Conservation (phyloP, 2,329 filamentous ascomycete species). For the Fusarium sp. region DNA sequence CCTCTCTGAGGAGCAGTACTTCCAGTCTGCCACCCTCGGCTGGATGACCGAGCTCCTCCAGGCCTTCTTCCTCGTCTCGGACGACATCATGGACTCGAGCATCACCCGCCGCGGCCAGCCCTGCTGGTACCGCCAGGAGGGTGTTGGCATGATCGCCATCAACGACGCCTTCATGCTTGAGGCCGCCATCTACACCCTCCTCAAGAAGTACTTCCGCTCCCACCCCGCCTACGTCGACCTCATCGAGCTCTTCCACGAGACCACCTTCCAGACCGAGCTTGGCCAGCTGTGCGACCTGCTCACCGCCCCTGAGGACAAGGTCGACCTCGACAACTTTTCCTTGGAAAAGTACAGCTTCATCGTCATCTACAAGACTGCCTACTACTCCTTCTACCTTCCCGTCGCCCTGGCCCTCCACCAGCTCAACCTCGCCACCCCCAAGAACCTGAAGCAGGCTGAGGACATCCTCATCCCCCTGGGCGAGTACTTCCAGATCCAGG, state of each 20-base stretch:
- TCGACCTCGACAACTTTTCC: slow-evolving; percentile 95
- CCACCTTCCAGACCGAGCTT: slow-evolving; percentile 92
- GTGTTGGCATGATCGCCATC: slow-evolving; percentile 96
- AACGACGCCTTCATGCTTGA: slow-evolving; percentile 99
- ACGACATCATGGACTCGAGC: slow-evolving; percentile 98
- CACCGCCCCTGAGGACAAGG: slow-evolving; percentile 92
- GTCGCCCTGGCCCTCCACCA: slow-evolving; percentile 91
- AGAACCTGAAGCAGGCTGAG: slow-evolving; percentile 90
- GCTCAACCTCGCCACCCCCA: slow-evolving; percentile 83
- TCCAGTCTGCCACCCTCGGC: slow-evolving; percentile 86
- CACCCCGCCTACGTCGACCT: slow-evolving; percentile 92
- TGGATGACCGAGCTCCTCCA: slow-evolving; percentile 99
- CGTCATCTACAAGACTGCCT: slow-evolving; percentile 99
- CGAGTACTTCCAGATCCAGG: slow-evolving; percentile 99
- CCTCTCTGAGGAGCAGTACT: slow-evolving; percentile 86
- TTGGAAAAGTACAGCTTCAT: slow-evolving; percentile 97
- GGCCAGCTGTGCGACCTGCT: slow-evolving; percentile 95
- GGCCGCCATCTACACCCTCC: slow-evolving; percentile 86
- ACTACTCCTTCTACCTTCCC: slow-evolving; percentile 99
- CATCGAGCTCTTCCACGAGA: slow-evolving; percentile 96
- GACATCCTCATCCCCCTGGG: slow-evolving; percentile 96
- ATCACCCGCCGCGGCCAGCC: slow-evolving; percentile 94
- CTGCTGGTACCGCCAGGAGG: slow-evolving; percentile 94
- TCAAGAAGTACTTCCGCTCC: slow-evolving; percentile 92
- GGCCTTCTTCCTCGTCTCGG: slow-evolving; percentile 97